Evolutionary conservation across 345 rosid genomes (phyloP).

Genomic region (Syzygium grande): DNA sequence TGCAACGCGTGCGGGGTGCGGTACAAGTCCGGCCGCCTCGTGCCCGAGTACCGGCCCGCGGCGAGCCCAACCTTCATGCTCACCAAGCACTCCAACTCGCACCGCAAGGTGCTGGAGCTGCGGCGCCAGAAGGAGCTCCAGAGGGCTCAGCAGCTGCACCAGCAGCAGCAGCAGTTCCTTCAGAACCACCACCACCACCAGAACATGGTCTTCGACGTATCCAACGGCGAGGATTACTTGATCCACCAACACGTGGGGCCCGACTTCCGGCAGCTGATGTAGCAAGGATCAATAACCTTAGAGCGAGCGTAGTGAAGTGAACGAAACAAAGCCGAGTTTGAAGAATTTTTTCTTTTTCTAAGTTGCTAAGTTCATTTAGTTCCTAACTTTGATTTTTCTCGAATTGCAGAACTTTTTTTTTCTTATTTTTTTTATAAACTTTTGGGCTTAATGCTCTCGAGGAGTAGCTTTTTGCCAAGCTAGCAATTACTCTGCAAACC

Average conservation of each 20-base stretch:
- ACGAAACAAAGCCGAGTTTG: neutral
- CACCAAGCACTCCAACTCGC: constrained; percentile 68
- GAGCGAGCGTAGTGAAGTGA: constrained; percentile 3
- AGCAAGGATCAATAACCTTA: constrained; percentile 14
- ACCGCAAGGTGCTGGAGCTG: constrained; percentile 65
- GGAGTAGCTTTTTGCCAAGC: neutral
- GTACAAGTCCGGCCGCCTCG: constrained; percentile 68
- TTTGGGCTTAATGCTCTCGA: neutral
- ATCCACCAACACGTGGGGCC: constrained; percentile 86
- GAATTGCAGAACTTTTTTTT: neutral
- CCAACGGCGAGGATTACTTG: constrained; percentile 76
- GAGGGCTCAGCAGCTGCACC: constrained; percentile 26
- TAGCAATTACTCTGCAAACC: neutral
- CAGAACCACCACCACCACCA: constrained; percentile 31
- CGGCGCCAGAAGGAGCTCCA: constrained; percentile 37
- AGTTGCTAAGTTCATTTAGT: constrained; percentile 1
- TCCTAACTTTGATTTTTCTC: neutral
- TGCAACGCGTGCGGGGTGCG: constrained; percentile 92
- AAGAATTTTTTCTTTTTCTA: neutral
- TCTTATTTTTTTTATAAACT: too few relatives aligned
- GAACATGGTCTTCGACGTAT: constrained; percentile 53
- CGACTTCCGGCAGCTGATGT: constrained; percentile 68
- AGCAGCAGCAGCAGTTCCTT: constrained; percentile 28
- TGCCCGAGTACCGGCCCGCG: constrained; percentile 77
- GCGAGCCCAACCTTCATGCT: constrained; percentile 70